phyloP scores from a whole-genome alignment of 768 basidiomycete species.

The Rhizopogon rudus region DNA sequence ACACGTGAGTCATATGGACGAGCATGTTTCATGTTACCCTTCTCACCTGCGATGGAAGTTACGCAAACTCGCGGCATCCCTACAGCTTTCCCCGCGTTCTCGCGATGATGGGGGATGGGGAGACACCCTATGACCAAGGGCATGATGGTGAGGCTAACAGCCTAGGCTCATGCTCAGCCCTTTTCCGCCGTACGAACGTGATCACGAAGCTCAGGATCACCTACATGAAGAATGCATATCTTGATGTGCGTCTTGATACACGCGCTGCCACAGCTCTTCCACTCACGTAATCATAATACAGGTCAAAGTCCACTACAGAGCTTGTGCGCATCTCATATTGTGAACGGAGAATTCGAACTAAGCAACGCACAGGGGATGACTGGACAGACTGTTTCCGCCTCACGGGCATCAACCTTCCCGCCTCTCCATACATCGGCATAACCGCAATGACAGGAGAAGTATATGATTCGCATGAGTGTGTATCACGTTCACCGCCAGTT shows the following conservation, averaged over 20 bases:
- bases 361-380: constrained; percentile 58
- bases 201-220: constrained; percentile 87
- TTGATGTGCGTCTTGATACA: constrained; percentile 57
- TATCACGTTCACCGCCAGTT: constrained; percentile 4
- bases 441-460: constrained; percentile 95
- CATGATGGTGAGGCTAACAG: constrained; percentile 80
- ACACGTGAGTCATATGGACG: constrained; percentile 59
- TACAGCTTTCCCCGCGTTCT: constrained; percentile 87
- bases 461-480: constrained; percentile 87
- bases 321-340: constrained; percentile 46
- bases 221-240: constrained; percentile 74
- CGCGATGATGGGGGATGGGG: constrained; percentile 87
- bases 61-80: constrained; percentile 75
- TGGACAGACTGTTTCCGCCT: constrained; percentile 92
- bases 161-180: constrained; percentile 85
- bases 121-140: constrained; percentile 75
- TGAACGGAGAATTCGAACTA: background rate
- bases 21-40: background rate
- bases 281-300: constrained; percentile 22
- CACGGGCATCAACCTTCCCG: constrained; percentile 59
- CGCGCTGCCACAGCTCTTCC: background rate
- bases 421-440: constrained; percentile 79
- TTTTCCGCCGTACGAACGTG: constrained; percentile 81
- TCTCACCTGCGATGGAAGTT: constrained; percentile 39
- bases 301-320: constrained; percentile 89